Percentiles rank a stretch among this genome's conserved stretches.
phyloP scores from a whole-genome alignment of 176 grass and related monocot genomes.

The Stipa capillata region DNA sequence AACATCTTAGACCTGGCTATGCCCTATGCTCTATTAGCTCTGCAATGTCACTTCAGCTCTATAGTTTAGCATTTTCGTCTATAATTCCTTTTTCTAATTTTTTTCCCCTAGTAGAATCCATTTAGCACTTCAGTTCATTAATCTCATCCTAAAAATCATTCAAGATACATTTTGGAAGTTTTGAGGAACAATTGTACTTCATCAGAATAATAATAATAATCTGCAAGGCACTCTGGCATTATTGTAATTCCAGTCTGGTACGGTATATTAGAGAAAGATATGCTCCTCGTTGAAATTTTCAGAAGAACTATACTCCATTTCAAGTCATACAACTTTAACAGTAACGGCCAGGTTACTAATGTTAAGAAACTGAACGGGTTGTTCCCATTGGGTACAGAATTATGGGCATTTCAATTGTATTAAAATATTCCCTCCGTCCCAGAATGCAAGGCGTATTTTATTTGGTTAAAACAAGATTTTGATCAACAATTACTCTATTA shows the following conservation, averaged over 20 bases:
- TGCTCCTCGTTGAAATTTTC: neutral
- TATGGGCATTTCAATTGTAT: neutral
- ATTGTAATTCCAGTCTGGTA: neutral
- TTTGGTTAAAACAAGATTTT: no score
- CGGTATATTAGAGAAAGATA: neutral
- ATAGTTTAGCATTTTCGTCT: neutral
- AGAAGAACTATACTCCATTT: neutral
- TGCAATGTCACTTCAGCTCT: neutral
- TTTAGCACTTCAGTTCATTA: neutral
- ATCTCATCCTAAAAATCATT: neutral
- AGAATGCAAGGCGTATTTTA: no score
- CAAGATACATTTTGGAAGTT: neutral
- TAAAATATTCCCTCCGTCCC: no score
- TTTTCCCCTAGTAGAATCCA: neutral
- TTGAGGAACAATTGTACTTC: neutral
- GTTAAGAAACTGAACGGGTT: neutral
- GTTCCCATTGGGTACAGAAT: neutral
- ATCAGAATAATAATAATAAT: neutral
- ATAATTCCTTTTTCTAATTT: neutral
- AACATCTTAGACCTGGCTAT: neutral
- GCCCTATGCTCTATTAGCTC: neutral
- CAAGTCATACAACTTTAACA: neutral
- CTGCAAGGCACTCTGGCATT: neutral
- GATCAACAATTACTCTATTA: no score
- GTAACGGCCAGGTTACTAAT: neutral